Conservation (phyloP, 2,329 filamentous ascomycete genomes). For the Pyrenochaeta sp. region DNA sequence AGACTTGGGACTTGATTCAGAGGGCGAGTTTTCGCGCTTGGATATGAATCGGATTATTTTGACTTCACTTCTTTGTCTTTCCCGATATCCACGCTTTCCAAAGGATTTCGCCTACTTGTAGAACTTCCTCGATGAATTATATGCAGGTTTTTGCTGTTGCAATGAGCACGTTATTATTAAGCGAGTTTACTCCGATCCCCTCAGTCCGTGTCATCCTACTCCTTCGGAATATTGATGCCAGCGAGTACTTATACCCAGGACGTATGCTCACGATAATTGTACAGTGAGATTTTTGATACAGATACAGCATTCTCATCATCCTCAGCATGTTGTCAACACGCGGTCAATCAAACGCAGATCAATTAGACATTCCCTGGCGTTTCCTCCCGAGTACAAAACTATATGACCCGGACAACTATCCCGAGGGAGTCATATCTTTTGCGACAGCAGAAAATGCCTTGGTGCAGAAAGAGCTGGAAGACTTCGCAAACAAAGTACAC, state of each 20-base stretch:
- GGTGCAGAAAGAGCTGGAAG: conserved; percentile 55
- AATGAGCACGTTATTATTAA: conserved; percentile 15
- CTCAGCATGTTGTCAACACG: conserved; percentile 13
- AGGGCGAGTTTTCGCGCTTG: too few species aligned
- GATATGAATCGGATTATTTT: too few species aligned
- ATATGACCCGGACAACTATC: conserved; percentile 53
- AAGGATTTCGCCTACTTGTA: too few species aligned
- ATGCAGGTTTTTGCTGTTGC: too few species aligned
- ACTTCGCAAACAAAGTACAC: conserved; percentile 48
- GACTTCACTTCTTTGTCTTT: too few species aligned
- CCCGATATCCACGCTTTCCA: too few species aligned
- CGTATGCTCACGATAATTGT: too few species aligned
- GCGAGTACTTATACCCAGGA: not conserved
- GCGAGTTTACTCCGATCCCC: conserved; percentile 5
- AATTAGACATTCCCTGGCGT: conserved; percentile 20
- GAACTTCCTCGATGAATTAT: too few species aligned
- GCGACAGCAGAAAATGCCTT: conserved; percentile 62
- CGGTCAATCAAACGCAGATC: conserved; percentile 13
- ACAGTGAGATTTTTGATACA: not conserved
- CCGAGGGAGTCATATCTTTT: conserved; percentile 57
- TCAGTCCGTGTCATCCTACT: conserved; percentile 3
- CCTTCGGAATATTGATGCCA: not conserved
- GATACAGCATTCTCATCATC: not conserved
- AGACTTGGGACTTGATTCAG: too few species aligned
- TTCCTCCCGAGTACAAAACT: conserved; percentile 11